phyloP scores from a whole-genome alignment of 148 eudicot genomes.

The Chenopodium berlandieri region DNA sequence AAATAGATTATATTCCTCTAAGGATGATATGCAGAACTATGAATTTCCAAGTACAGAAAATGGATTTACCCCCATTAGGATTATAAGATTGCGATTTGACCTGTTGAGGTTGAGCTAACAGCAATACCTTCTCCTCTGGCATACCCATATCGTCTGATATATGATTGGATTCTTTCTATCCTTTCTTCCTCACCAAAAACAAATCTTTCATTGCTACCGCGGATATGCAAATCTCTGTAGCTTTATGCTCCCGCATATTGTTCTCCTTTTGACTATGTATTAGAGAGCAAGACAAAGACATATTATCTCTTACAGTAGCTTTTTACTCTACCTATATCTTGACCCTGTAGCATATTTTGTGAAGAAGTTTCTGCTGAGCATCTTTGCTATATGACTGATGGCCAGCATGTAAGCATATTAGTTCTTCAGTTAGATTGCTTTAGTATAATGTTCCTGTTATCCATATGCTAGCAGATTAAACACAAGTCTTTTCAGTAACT shows the following conservation, averaged over 20 bases:
- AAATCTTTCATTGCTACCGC: neutral
- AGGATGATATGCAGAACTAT: conserved; percentile 8
- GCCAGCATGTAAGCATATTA: neutral
- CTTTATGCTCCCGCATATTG: conserved; percentile 28
- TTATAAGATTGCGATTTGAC: neutral
- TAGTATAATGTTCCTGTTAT: conserved; percentile 5
- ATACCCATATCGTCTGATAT: neutral
- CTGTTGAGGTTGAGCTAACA: neutral
- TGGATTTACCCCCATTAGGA: conserved; percentile 11
- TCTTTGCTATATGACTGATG: neutral
- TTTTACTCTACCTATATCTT: conserved; percentile 11
- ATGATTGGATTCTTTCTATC: conserved; percentile 11
- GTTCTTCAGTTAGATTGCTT: neutral
- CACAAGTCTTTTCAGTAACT: neutral
- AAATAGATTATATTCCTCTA: conserved; percentile 24
- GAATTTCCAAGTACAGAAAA: conserved; percentile 12
- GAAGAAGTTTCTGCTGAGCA: neutral
- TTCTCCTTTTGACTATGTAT: conserved; percentile 24
- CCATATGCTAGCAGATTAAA: conserved; percentile 6
- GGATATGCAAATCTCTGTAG: conserved; percentile 20
- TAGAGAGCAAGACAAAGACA: conserved; percentile 1
- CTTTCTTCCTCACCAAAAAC: neutral
- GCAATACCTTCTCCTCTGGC: neutral
- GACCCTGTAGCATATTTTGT: conserved; percentile 1
- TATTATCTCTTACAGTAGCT: neutral